Evolutionary conservation across 768 basidiomycete species (phyloP).

Genomic region (Kwoniella europaea): DNA sequence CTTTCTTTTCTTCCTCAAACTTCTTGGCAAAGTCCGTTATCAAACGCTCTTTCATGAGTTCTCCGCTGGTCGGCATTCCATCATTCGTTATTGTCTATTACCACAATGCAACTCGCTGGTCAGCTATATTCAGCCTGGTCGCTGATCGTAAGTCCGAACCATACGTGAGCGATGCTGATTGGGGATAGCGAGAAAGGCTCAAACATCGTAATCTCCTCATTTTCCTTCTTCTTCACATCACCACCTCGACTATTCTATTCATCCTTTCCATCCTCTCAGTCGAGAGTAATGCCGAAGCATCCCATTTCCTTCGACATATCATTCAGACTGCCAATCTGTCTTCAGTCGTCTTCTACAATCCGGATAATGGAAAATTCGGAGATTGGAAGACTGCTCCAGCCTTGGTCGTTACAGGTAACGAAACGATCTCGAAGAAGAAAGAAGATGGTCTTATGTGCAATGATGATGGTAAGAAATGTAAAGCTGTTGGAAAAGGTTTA

Average conservation of each 20-base stretch:
- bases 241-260: constrained; percentile 3
- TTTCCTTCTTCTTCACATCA: constrained; percentile 16
- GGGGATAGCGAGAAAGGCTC: constrained; percentile 1
- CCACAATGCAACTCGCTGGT: constrained; percentile 11
- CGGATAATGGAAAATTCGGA: constrained; percentile 7
- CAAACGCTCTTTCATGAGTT: not conserved
- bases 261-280: constrained; percentile 15
- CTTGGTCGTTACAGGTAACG: constrained; percentile 2
- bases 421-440: constrained; percentile 3
- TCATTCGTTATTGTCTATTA: not conserved
- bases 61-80: constrained; percentile 10
- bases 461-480: constrained; percentile 3
- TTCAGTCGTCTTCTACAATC: constrained; percentile 17
- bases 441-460: constrained; percentile 2
- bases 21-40: not conserved
- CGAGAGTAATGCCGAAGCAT: constrained; percentile 14
- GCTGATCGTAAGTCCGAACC: constrained; percentile 2
- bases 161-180: not conserved
- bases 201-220: constrained; percentile 12
- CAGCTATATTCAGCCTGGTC: constrained; percentile 13
- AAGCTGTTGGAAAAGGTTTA: not conserved
- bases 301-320: constrained; percentile 25
- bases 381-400: constrained; percentile 20
- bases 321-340: constrained; percentile 20
- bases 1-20: not conserved